Base-by-base conservation (phyloP, 2,329 filamentous ascomycete genomes). In the Clathrospora elynae region DNA sequence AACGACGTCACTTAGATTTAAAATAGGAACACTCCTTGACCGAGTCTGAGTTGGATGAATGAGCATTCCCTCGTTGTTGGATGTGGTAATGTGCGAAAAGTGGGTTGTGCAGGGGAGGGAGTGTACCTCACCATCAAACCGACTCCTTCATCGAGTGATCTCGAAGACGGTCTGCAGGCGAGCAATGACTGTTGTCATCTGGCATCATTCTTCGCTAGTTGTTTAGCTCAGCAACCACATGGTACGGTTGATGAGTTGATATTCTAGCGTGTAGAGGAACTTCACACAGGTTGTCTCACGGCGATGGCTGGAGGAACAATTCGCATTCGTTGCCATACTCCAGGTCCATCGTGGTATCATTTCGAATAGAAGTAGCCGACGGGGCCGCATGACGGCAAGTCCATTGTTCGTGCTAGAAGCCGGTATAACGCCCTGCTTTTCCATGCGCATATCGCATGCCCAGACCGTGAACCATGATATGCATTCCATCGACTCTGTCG, bases 101-200 rank as follows among this genome's bases (percentile, higher is more conserved):
- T n/a, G n/a, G n/a, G n/a, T n/a, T n/a, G n/a, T n/a, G n/a, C n/a
- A n/a, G n/a, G n/a, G n/a, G n/a, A n/a, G n/a, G n/a, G n/a, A n/a
- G 79, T 92, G 85, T 91, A 51, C 78, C 87, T 90, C 84, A 82
- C 84, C 86, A 86, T 91, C 87, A 92, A 91, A 91, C 86, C 83
- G 78, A 78, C 79, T 78, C 73, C 78, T 73, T 85, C 85, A 89
- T 78, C 50, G 75, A 75, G 67, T 52, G 64, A 36, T 70, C 78
- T 81, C 76, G 74, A 77, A 69, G 81, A 81, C 83, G 85, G 84
- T 92, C 87, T 92, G 88, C 87, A 84, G 85, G 85, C 78, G 77
- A 90, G 86, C 79, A 51, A 71, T 73, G 73, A 76, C 66, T 38
- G 61, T 53, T 73, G 81, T 75, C 80, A 76, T 67, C 60, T 71